phyloP scores from a whole-genome alignment of 768 basidiomycete species.

The Chalciporus pseudorubinellus region DNA sequence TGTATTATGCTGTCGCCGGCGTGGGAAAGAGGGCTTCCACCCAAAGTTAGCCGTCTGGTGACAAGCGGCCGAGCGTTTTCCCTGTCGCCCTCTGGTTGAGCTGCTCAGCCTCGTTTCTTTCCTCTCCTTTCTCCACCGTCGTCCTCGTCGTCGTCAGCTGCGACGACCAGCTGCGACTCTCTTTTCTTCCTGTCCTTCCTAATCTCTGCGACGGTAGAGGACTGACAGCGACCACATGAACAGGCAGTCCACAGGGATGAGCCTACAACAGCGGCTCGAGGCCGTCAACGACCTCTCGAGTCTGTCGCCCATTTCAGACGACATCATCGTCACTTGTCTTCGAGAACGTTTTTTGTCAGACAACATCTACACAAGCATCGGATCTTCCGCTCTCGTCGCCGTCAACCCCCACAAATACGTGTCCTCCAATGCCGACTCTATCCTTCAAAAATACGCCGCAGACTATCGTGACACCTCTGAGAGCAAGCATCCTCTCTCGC shows the following conservation, averaged over 20 bases:
- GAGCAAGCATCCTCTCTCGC: slow-evolving; percentile 59
- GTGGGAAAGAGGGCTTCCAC: slow-evolving; percentile 16
- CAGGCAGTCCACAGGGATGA: slow-evolving; percentile 44
- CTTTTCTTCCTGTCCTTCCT: background rate
- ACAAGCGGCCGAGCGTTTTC: slow-evolving; percentile 20
- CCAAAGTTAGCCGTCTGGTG: slow-evolving; percentile 28
- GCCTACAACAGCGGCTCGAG: slow-evolving; percentile 69
- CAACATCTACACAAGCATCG: slow-evolving; percentile 73
- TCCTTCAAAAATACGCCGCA: slow-evolving; percentile 81
- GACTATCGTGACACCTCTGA: slow-evolving; percentile 77
- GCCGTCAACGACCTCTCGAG: slow-evolving; percentile 65
- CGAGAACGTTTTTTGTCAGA: slow-evolving; percentile 87
- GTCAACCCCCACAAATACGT: slow-evolving; percentile 95
- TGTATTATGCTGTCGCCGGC: slow-evolving; percentile 7
- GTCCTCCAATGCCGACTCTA: slow-evolving; percentile 75
- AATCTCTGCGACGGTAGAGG: background rate
- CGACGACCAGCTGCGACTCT: background rate
- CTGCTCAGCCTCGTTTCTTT: slow-evolving; percentile 19
- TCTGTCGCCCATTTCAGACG: slow-evolving; percentile 71
- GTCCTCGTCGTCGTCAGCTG: slow-evolving; percentile 2
- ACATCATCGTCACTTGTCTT: slow-evolving; percentile 79
- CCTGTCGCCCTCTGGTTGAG: slow-evolving; percentile 8
- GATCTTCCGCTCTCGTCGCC: slow-evolving; percentile 72
- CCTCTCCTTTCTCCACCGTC: slow-evolving; percentile 6
- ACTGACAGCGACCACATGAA: slow-evolving; percentile 26